Conservation (phyloP, 768 basidiomycete genomes). For the Pisolithus microcarpus region DNA sequence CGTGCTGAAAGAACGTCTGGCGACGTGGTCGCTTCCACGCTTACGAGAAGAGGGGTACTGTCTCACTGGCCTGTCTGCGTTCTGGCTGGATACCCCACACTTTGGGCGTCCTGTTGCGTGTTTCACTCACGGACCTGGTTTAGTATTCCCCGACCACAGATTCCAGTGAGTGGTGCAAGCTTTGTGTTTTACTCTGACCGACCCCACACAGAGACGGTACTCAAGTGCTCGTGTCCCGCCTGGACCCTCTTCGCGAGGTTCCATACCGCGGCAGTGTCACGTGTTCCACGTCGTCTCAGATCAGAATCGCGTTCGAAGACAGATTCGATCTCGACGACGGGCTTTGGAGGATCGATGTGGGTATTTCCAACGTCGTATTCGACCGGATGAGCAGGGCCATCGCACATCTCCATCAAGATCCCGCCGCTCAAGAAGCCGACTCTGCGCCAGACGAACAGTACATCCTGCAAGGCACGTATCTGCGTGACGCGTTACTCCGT, state of each 20-base stretch:
- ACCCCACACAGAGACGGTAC: conserved; percentile 50
- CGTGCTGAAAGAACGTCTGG: conserved; percentile 53
- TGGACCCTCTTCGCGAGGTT: conserved; percentile 53
- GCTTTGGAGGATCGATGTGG: conserved; percentile 65
- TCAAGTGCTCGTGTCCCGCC: conserved; percentile 55
- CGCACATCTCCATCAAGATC: conserved; percentile 46
- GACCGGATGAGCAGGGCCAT: conserved; percentile 69
- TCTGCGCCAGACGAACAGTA: conserved; percentile 36
- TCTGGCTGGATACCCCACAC: conserved; percentile 58
- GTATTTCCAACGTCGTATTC: conserved; percentile 56
- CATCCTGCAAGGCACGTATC: conserved; percentile 60
- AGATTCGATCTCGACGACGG: conserved; percentile 38
- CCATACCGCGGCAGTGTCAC: conserved; percentile 52
- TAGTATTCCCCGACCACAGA: conserved; percentile 54
- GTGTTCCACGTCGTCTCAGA: conserved; percentile 39
- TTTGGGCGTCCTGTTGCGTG: conserved; percentile 61
- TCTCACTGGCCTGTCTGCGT: conserved; percentile 56
- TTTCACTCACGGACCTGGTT: conserved; percentile 58
- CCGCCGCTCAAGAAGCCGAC: conserved; percentile 31
- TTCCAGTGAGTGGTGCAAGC: conserved; percentile 50
- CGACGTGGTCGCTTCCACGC: conserved; percentile 56
- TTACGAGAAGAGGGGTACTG: conserved; percentile 68
- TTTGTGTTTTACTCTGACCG: no score
- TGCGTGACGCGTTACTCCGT: conserved; percentile 65
- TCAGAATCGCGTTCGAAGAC: conserved; percentile 54